Percentiles rank a stretch among this genome's conserved stretches.
phyloP scores from a whole-genome alignment of 2,329 filamentous ascomycete species.

The Metarhizium humberi region DNA sequence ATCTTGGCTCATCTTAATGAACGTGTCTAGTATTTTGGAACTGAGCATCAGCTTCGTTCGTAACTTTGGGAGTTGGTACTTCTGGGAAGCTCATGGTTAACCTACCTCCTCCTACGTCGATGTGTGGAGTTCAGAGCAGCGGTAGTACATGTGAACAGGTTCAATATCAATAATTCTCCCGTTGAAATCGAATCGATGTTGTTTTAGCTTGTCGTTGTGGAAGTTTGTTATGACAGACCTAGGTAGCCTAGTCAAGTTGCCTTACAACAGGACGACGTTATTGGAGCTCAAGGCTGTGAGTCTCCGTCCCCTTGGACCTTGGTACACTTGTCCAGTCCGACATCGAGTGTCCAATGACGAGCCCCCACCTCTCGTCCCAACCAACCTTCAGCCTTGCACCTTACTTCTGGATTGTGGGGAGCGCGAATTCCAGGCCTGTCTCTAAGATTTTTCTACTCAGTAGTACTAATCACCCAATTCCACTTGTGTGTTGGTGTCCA shows the following conservation, averaged over 20 bases:
- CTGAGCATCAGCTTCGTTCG: not conserved
- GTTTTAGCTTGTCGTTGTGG: not conserved
- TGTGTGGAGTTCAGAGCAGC: not conserved
- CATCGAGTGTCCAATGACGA: not conserved
- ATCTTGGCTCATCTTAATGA: slow-evolving; percentile 4
- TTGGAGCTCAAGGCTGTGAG: not conserved
- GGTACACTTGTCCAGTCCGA: not conserved
- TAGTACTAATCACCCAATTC: too few species aligned
- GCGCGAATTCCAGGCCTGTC: too few species aligned
- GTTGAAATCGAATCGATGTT: not conserved
- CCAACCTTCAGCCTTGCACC: not conserved
- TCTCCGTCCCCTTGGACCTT: not conserved
- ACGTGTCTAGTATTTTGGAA: not conserved
- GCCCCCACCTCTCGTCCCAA: not conserved
- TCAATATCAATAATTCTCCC: not conserved
- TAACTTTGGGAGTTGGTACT: not conserved
- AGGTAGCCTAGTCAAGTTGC: not conserved
- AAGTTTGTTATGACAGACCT: not conserved
- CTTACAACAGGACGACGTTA: not conserved
- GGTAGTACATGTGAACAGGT: not conserved
- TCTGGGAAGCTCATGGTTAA: not conserved
- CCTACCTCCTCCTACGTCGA: not conserved
- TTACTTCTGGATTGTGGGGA: not conserved
- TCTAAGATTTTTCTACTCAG: too few species aligned
- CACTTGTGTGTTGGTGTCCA: too few species aligned